A percentile compares a stretch with the other conserved stretches of the same genome.
phyloP scores from a whole-genome alignment of 148 eudicot species.

The Vaccinium macrocarpon region DNA sequence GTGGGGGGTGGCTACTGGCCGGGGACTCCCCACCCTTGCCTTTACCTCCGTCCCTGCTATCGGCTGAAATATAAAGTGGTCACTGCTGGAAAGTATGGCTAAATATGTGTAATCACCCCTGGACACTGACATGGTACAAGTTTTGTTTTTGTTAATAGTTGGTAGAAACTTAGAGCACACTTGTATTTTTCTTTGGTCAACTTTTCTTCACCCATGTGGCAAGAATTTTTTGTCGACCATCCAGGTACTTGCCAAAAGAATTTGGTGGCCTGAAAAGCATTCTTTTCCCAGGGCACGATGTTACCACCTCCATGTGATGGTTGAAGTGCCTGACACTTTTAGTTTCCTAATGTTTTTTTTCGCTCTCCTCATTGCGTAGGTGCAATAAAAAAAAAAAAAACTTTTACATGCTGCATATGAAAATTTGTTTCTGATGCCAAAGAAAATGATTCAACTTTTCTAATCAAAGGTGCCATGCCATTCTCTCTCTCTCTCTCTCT shows the following conservation, averaged over 20 bases:
- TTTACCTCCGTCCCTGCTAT: background rate
- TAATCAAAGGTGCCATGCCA: background rate
- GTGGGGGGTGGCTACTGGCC: too few relatives aligned
- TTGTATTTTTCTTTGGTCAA: background rate
- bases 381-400: background rate
- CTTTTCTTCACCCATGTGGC: background rate
- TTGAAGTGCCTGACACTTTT: background rate
- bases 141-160: background rate
- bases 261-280: background rate
- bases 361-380: background rate
- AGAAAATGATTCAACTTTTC: background rate
- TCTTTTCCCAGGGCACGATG: background rate
- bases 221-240: background rate
- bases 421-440: slow-evolving; percentile 5
- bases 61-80: background rate
- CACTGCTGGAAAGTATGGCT: background rate
- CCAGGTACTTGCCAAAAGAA: background rate
- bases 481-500: too few relatives aligned
- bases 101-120: background rate
- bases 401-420: background rate
- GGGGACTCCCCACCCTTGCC: too few relatives aligned
- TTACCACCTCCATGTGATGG: background rate
- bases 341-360: background rate
- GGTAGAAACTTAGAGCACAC: background rate
- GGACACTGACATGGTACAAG: background rate